phyloP scores from a whole-genome alignment of 2,329 filamentous ascomycete genomes.

The Pyrenophora graminea region DNA sequence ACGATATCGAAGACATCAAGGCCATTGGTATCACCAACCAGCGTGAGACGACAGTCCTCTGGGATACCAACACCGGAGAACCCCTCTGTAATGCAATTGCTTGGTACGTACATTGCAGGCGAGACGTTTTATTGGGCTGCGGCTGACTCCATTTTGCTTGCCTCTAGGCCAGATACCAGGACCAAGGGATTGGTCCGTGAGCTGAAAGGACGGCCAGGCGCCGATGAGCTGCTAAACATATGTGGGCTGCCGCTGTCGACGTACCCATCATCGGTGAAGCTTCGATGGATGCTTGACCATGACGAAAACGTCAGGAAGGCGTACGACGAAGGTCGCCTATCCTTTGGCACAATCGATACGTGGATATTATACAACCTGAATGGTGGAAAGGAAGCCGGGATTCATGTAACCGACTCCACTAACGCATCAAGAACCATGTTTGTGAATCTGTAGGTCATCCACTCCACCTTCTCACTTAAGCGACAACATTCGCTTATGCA shows the following conservation, averaged over 20 bases:
- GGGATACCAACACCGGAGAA: slow-evolving; percentile 80
- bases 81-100: slow-evolving; percentile 83
- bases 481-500: slow-evolving; percentile 4
- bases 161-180: slow-evolving; percentile 69
- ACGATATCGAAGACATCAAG: slow-evolving; percentile 70
- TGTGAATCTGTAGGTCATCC: slow-evolving; percentile 68
- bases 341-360: slow-evolving; percentile 85
- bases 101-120: slow-evolving; percentile 56
- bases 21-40: slow-evolving; percentile 88
- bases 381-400: slow-evolving; percentile 66
- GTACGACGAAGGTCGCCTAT: slow-evolving; percentile 75
- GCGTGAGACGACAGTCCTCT: slow-evolving; percentile 83
- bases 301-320: slow-evolving; percentile 70
- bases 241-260: slow-evolving; percentile 86
- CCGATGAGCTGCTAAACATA: slow-evolving; percentile 69
- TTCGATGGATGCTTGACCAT: slow-evolving; percentile 80
- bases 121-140: not conserved
- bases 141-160: slow-evolving; percentile 5
- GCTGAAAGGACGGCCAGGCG: slow-evolving; percentile 68
- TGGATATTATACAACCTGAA: slow-evolving; percentile 89
- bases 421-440: slow-evolving; percentile 95
- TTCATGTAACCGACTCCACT: slow-evolving; percentile 82
- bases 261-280: slow-evolving; percentile 84
- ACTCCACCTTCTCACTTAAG: not conserved
- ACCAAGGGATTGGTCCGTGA: slow-evolving; percentile 77